Evolutionary conservation across 192 early-diverging fungal genomes (phyloP).

Genomic region (Coemansia sp.): DNA sequence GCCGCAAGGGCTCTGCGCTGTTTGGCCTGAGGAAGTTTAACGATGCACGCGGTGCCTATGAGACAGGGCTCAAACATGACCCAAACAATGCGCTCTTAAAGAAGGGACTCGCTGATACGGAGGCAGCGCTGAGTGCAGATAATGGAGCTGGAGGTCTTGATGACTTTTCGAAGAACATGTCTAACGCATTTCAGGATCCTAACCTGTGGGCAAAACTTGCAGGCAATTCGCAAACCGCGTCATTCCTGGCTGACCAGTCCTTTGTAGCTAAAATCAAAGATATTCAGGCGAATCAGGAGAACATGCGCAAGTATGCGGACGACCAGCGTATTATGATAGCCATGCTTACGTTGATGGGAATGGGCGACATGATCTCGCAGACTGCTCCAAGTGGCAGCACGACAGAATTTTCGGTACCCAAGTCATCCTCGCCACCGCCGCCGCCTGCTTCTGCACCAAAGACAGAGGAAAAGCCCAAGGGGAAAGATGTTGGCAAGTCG

Average conservation of each 20-base stretch:
- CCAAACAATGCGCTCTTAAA: constrained; percentile 72
- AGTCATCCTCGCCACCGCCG: constrained; percentile 13
- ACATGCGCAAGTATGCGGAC: constrained; percentile 67
- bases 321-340: constrained; percentile 82
- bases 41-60: constrained; percentile 77
- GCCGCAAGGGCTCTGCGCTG: constrained; percentile 85
- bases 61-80: constrained; percentile 75
- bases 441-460: constrained; percentile 13
- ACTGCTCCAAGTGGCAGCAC: constrained; percentile 43
- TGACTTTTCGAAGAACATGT: constrained; percentile 35
- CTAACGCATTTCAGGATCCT: constrained; percentile 67
- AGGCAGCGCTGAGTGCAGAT: constrained; percentile 59
- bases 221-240: constrained; percentile 73
- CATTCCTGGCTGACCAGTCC: constrained; percentile 74
- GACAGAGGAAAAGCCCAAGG: constrained; percentile 21
- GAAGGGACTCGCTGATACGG: constrained; percentile 75
- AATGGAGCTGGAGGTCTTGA: constrained; percentile 18
- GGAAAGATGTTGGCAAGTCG: constrained; percentile 50
- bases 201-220: constrained; percentile 74
- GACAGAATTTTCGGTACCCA: constrained; percentile 1
- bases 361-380: constrained; percentile 55
- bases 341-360: constrained; percentile 73
- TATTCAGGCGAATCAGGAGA: constrained; percentile 73
- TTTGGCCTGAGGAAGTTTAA: constrained; percentile 66
- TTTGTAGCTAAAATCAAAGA: constrained; percentile 70